Base-by-base conservation (phyloP, 1,284 basidiomycete species). In the Ustilago cynodontis region DNA sequence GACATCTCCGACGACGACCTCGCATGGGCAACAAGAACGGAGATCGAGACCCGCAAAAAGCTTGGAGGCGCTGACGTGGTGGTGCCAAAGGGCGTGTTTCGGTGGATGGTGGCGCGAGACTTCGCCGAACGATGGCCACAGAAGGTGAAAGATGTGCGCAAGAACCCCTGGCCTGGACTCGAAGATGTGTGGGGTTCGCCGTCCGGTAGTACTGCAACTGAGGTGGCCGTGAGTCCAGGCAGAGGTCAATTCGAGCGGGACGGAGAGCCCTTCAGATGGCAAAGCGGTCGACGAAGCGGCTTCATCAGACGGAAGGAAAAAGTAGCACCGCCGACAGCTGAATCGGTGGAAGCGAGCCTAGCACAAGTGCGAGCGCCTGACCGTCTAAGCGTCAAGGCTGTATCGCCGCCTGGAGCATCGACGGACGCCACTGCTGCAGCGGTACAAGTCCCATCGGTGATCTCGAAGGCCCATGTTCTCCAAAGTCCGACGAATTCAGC, bases 91-190 rank as follows among this genome's bases (percentile, higher is more conserved):
- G 70, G 65, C 2, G 61, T 72, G 13, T 72, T 50, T 52, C 65
- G 65, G n/a, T 72, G 70, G 70, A 72, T 72, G 70, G 70, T 72
- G 1, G 70, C 65, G 9, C 39, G 47, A 41, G 70, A 72, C 31
- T 72, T 72, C 54, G 70, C 70, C 0, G 57, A 67, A 31, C 52
- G 70, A 33, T 72, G 65, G 65, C 70, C 70, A 2, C 41, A 67
- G n/a, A 72, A 67, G 51, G 61, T 72, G 28, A 37, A 47, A 39
- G 53, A 51, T 9, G 70, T 67, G n/a, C 52, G 57, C 10, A 56
- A 67, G 41, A 72, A 72, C 45, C 70, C 70, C 2, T 72, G 70
- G 70, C 61, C 61, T 9, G 70, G 70, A 22, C 28, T 72, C 22
- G 70, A 72, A 41, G 24, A 60, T 3, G 43, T 67, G 11, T 72